Evolutionary conservation across 331 rosid species (phyloP), one percentile per base, ranked within the genome.

Genomic region (Arachis monticola): DNA sequence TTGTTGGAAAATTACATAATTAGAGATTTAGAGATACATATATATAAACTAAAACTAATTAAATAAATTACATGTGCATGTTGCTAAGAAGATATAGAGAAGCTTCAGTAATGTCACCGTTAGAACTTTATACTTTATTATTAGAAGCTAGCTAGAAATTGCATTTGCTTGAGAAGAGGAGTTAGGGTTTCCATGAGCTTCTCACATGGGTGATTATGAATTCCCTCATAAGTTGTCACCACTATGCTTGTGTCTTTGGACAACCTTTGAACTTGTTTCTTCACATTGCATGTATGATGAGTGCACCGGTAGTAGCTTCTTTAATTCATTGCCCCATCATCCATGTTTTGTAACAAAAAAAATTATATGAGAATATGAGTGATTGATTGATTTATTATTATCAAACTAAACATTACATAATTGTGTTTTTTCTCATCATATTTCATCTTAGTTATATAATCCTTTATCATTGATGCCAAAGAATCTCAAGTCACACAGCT

Each of bases 251-350:
- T 84, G 77, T 95, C 97, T 73, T 87, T 90, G 0, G 97, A 88
- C 10, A 90, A 86, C 93, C 99, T 88, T 72, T 95, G 99, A 73
- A 95, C 96, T 62, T 95, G 99, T 82, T 95, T 95, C 87, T 95
- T 95, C 76, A 95, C 99, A 14, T 70, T 92, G 87, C 99, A 95
- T 30, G 99, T 95, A 86, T 92, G 99, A 77, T 95, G 96, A 0
- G 99, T 95, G 85, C 99, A 95, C 0, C 97, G 88, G 67, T 95
- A 92, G 83, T 95, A 95, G 88, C 99, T 95, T 90, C 99, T 57
- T 45, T n/a, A 35, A 35, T 35, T 35, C 40, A 35, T 35, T 2
- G 5, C 40, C 40, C 40, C 40, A 6, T 68, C 14, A 2, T 8
- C 41, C 70, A 70, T 38, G 7, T 14, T 59, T 59, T 1, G 4